phyloP scores from a whole-genome alignment of 768 basidiomycete species.

The Rhodotorula kratochvilovae region DNA sequence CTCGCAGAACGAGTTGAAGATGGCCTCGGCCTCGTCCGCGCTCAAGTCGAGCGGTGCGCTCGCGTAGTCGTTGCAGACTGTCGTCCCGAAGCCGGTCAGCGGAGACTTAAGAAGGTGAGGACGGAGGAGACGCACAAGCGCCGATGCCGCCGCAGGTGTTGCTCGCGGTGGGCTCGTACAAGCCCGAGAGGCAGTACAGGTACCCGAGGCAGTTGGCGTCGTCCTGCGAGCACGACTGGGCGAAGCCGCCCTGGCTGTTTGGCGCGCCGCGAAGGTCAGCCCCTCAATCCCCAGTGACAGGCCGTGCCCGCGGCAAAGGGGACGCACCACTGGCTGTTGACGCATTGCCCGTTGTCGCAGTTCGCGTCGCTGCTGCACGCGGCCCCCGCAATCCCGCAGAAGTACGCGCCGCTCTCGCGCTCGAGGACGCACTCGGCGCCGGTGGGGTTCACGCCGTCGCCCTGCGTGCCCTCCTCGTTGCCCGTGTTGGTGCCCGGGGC shows the following conservation, averaged over 20 bases:
- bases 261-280: neutral
- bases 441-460: conserved; percentile 14
- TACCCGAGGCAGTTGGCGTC: conserved; percentile 14
- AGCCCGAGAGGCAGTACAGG: conserved; percentile 20
- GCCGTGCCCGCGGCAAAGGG: neutral
- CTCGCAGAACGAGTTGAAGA: conserved; percentile 28
- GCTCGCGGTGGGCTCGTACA: neutral
- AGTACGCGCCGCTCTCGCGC: conserved; percentile 22
- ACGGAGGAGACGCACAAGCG: neutral
- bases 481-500: conserved; percentile 3
- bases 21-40: conserved; percentile 6
- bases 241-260: conserved; percentile 20
- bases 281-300: neutral
- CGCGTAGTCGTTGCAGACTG: conserved; percentile 11
- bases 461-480: conserved; percentile 8
- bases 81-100: too few species aligned
- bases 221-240: conserved; percentile 1
- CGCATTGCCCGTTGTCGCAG: conserved; percentile 34
- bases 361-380: conserved; percentile 11
- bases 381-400: conserved; percentile 31
- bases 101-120: too few species aligned
- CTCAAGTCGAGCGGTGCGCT: neutral
- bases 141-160: conserved; percentile 19
- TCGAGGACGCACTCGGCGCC: conserved; percentile 13
- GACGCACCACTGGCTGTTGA: neutral